phyloP scores from a whole-genome alignment of 2,329 filamentous ascomycete genomes.

The Aspergillus jensenii region DNA sequence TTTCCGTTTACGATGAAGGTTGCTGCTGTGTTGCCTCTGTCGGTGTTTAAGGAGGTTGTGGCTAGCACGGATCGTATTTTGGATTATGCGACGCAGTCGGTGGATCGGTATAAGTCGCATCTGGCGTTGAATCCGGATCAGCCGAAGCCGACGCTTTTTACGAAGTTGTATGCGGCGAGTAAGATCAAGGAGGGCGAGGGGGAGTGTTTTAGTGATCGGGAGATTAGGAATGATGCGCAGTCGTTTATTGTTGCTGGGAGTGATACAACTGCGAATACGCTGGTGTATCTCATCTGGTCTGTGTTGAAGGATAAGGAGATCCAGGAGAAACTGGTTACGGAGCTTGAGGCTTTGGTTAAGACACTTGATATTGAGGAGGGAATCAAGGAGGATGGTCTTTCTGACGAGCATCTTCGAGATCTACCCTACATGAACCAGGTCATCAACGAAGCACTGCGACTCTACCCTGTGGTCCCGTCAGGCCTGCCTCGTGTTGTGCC shows the following conservation, averaged over 20 bases:
- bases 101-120: slow-evolving; percentile 24
- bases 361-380: not conserved
- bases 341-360: slow-evolving; percentile 10
- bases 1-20: slow-evolving; percentile 24
- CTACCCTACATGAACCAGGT: slow-evolving; percentile 58
- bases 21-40: slow-evolving; percentile 23
- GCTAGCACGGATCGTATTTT: slow-evolving; percentile 20
- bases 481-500: slow-evolving; percentile 56
- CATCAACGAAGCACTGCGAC: slow-evolving; percentile 58
- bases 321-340: slow-evolving; percentile 18
- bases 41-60: slow-evolving; percentile 20
- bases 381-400: slow-evolving; percentile 7
- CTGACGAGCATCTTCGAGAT: slow-evolving; percentile 46
- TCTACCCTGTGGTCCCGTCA: slow-evolving; percentile 58
- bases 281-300: slow-evolving; percentile 45
- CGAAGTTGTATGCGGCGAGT: slow-evolving; percentile 22
- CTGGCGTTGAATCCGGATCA: slow-evolving; percentile 16
- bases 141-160: slow-evolving; percentile 28
- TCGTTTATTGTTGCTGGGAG: slow-evolving; percentile 52
- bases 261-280: slow-evolving; percentile 52
- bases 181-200: slow-evolving; percentile 11
- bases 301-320: slow-evolving; percentile 21
- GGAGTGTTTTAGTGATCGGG: slow-evolving; percentile 27
- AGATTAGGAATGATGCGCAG: slow-evolving; percentile 43
- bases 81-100: slow-evolving; percentile 24